Conservation (phyloP, 1,284 basidiomycete genomes). For the Ustilago hordei region DNA sequence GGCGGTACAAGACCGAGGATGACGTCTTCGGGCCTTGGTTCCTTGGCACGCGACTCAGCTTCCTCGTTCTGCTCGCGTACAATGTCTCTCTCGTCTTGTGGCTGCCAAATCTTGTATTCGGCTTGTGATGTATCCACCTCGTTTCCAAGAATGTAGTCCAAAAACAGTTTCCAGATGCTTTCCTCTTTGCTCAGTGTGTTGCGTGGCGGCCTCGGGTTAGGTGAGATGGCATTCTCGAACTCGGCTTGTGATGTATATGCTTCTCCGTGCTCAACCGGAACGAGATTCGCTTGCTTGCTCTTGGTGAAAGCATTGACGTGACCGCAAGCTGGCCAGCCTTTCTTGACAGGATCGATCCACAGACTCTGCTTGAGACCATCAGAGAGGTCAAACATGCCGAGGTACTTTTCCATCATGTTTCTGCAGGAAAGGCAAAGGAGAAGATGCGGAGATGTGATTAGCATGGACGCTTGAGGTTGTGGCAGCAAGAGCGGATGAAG, state of each 20-base stretch:
- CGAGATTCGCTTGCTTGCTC: constrained; percentile 28
- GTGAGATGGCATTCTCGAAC: constrained; percentile 27
- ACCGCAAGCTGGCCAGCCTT: constrained; percentile 52
- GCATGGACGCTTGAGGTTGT: neutral
- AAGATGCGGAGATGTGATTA: neutral
- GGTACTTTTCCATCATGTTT: constrained; percentile 59
- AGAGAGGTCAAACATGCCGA: constrained; percentile 50
- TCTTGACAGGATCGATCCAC: constrained; percentile 56
- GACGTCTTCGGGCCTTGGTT: constrained; percentile 30
- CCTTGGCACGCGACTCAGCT: constrained; percentile 13
- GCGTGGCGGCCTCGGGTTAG: constrained; percentile 22
- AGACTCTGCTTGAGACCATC: constrained; percentile 49
- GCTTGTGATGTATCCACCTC: constrained; percentile 34
- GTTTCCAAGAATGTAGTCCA: constrained; percentile 47
- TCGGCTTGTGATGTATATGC: constrained; percentile 42
- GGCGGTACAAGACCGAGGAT: constrained; percentile 31
- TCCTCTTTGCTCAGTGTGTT: constrained; percentile 50
- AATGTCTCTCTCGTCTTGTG: constrained; percentile 42
- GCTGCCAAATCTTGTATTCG: constrained; percentile 44
- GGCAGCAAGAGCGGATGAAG: neutral
- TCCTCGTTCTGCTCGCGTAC: constrained; percentile 32
- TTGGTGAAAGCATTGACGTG: constrained; percentile 51
- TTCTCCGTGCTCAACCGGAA: constrained; percentile 50
- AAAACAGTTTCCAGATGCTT: constrained; percentile 55
- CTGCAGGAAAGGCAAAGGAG: constrained; percentile 6